phyloP scores from a whole-genome alignment of 805 yeast species.

The Sugiyamaella americana region DNA sequence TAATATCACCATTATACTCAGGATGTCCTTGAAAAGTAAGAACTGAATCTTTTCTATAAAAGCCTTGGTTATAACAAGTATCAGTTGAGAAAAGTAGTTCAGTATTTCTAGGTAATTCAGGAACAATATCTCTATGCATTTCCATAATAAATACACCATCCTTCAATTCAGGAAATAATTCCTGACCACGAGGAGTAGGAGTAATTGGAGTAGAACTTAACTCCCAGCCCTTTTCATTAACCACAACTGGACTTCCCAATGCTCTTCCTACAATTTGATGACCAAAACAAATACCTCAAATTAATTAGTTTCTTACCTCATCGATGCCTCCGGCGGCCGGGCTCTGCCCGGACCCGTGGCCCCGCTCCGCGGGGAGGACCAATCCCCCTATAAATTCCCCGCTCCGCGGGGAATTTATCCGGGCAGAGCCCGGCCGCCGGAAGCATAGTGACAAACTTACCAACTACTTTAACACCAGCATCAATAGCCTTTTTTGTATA shows the following conservation, averaged over 20 bases:
- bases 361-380: too few relatives aligned
- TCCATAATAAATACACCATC: conserved; percentile 41
- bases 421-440: too few relatives aligned
- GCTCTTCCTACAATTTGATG: conserved; percentile 73
- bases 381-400: too few relatives aligned
- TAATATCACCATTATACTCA: conserved; percentile 48
- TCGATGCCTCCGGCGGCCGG: too few relatives aligned
- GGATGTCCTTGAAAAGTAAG: conserved; percentile 89
- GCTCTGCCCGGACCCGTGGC: too few relatives aligned
- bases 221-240: conserved; percentile 68
- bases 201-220: conserved; percentile 50
- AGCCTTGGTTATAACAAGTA: conserved; percentile 61
- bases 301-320: conserved; percentile 4
- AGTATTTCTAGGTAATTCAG: conserved; percentile 36
- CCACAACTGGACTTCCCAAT: conserved; percentile 52
- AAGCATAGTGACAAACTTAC: not conserved
- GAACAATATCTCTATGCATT: conserved; percentile 54
- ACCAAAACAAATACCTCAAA: conserved; percentile 66
- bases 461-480: conserved; percentile 22
- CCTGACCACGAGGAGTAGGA: conserved; percentile 39
- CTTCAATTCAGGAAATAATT: conserved; percentile 30
- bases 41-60: conserved; percentile 45
- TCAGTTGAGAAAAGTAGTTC: conserved; percentile 48
- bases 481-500: conserved; percentile 21
- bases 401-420: too few relatives aligned